Conservation (phyloP, 805 yeast genomes). For the Ogataea sp. region DNA sequence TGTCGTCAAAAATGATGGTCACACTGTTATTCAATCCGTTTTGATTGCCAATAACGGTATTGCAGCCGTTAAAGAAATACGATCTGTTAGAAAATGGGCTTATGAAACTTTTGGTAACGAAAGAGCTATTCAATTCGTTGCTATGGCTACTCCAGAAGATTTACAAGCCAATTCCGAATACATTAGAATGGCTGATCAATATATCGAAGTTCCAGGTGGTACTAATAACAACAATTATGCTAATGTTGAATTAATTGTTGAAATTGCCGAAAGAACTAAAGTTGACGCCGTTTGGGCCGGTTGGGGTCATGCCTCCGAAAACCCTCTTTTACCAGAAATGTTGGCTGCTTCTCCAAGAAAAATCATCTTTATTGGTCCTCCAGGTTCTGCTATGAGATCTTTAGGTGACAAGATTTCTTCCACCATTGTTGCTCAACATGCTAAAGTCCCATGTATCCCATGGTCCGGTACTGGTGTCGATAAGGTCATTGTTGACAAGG, state of each 20-base stretch:
- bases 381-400: conserved; percentile 99
- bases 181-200: conserved; percentile 98
- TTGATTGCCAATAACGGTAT: conserved; percentile 98
- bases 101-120: conserved; percentile 98
- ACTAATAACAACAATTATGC: conserved; percentile 98
- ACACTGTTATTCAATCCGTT: conserved; percentile 83
- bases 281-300: conserved; percentile 99
- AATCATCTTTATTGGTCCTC: conserved; percentile 95
- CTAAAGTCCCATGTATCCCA: conserved; percentile 96
- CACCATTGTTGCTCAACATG: conserved; percentile 98
- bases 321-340: conserved; percentile 88
- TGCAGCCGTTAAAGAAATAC: conserved; percentile 97
- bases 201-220: conserved; percentile 98
- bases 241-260: conserved; percentile 94
- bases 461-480: conserved; percentile 99
- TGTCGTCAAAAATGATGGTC: conserved; percentile 83
- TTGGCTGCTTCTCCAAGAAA: conserved; percentile 88
- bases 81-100: conserved; percentile 98
- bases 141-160: conserved; percentile 99
- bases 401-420: conserved; percentile 97
- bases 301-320: conserved; percentile 99
- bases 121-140: conserved; percentile 87
- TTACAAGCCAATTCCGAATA: conserved; percentile 94
- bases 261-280: conserved; percentile 90
- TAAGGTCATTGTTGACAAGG: conserved; percentile 59